These are phyloP conservation scores for Pachysandra terminalis DNA, from an alignment of 164 flowering plant genomes.

Conservation along the genomic window DNA sequence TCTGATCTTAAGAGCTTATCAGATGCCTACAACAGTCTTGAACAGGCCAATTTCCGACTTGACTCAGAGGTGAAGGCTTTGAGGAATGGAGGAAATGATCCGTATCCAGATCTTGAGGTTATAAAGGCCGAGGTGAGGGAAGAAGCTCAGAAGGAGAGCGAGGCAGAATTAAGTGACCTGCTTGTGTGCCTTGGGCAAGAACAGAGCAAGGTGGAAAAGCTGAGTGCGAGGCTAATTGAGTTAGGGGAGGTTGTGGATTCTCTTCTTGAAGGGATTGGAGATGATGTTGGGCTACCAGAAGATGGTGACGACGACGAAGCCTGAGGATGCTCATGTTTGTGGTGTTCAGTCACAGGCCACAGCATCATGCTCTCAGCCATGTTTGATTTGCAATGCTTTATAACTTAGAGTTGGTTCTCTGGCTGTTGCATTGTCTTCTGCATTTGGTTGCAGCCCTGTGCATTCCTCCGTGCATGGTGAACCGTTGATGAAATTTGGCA, in stretches of 20 bases:
- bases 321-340: conserved; percentile 9
- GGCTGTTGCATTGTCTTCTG: background rate
- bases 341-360: background rate
- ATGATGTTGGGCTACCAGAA: conserved; percentile 59
- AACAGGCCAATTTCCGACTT: conserved; percentile 64
- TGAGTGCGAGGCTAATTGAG: conserved; percentile 66
- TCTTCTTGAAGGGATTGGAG: conserved; percentile 87
- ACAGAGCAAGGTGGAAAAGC: conserved; percentile 86
- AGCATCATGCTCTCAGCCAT: too few species aligned
- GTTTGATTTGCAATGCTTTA: too few species aligned
- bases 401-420: background rate
- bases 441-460: background rate
- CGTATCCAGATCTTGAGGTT: conserved; percentile 48
- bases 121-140: conserved; percentile 76
- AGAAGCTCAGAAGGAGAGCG: conserved; percentile 90
- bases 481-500: too few species aligned
- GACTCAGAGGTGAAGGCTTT: conserved; percentile 66
- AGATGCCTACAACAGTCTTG: conserved; percentile 91
- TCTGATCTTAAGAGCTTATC: conserved; percentile 82
- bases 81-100: conserved; percentile 40
- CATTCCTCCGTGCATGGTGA: background rate
- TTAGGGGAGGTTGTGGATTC: conserved; percentile 89
- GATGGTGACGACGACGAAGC: conserved; percentile 61
- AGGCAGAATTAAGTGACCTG: conserved; percentile 80
- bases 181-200: conserved; percentile 97